These are phyloP conservation scores for Neofusicoccum umdonicola DNA, from an alignment of 2,329 filamentous ascomycete species.

Conservation along the genomic window DNA sequence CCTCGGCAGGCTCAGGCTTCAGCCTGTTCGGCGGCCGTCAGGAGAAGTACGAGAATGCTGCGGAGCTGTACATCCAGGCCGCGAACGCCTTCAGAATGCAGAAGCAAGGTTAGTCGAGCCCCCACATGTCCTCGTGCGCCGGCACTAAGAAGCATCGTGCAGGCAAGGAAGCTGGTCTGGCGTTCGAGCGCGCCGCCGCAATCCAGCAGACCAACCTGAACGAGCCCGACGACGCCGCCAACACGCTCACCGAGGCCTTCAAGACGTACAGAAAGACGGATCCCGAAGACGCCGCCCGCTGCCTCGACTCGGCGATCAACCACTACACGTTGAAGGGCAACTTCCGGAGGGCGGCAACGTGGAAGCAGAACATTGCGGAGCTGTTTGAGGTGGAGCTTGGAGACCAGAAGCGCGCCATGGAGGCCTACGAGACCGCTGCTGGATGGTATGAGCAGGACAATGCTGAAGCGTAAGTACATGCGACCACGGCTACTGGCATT, in stretches of 20 bases:
- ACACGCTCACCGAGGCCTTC: slow-evolving; percentile 85
- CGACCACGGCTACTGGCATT: background rate
- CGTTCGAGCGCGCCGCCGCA: slow-evolving; percentile 79
- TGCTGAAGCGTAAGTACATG: slow-evolving; percentile 67
- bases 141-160: background rate
- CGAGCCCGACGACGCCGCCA: slow-evolving; percentile 89
- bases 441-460: slow-evolving; percentile 85
- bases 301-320: slow-evolving; percentile 59
- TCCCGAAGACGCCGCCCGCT: slow-evolving; percentile 70
- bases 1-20: slow-evolving; percentile 76
- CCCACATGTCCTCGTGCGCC: background rate
- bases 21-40: slow-evolving; percentile 82
- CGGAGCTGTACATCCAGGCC: slow-evolving; percentile 82
- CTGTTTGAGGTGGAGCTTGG: slow-evolving; percentile 79
- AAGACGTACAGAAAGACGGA: slow-evolving; percentile 82
- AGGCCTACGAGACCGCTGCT: slow-evolving; percentile 76
- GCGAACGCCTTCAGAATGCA: slow-evolving; percentile 90
- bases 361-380: slow-evolving; percentile 82
- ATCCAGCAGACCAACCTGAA: slow-evolving; percentile 80
- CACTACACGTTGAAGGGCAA: slow-evolving; percentile 90
- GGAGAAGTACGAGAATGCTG: slow-evolving; percentile 87
- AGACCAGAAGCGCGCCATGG: slow-evolving; percentile 70
- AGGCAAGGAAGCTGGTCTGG: slow-evolving; percentile 83
- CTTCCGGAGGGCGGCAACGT: slow-evolving; percentile 82
- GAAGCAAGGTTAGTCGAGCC: slow-evolving; percentile 65